Evolutionary conservation across 768 basidiomycete genomes (phyloP).

Genomic region (Lactarius evosmus): DNA sequence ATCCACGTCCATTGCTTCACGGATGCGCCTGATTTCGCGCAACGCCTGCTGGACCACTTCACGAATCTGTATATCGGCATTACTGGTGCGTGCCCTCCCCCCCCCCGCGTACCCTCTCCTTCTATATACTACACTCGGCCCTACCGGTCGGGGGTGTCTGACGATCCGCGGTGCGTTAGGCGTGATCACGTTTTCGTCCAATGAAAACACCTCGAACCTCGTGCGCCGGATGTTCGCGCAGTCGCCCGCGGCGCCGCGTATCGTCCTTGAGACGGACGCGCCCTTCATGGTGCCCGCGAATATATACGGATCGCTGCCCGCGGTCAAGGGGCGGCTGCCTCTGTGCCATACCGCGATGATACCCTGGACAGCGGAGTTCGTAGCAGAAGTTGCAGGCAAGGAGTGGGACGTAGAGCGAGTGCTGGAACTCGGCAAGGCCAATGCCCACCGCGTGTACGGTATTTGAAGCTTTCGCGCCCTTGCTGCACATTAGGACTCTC

Average conservation of each 20-base stretch:
- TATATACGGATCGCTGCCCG: slow-evolving; percentile 55
- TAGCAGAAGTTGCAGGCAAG: slow-evolving; percentile 47
- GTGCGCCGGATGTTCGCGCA: slow-evolving; percentile 44
- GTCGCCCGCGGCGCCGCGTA: slow-evolving; percentile 31
- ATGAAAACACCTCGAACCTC: slow-evolving; percentile 64
- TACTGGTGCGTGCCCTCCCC: slow-evolving; percentile 47
- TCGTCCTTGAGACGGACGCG: slow-evolving; percentile 80
- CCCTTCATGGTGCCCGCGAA: slow-evolving; percentile 85
- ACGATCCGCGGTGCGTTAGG: slow-evolving; percentile 38
- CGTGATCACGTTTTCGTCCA: slow-evolving; percentile 77
- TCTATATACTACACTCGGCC: not conserved
- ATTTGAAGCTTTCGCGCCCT: slow-evolving; percentile 23
- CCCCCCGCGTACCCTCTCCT: too few species aligned
- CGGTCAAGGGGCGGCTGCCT: slow-evolving; percentile 57
- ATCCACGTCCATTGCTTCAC: slow-evolving; percentile 91
- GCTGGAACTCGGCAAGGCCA: slow-evolving; percentile 59
- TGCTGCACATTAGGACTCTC: not conserved
- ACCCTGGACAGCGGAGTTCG: slow-evolving; percentile 80
- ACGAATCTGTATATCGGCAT: slow-evolving; percentile 82
- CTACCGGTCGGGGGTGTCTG: not conserved
- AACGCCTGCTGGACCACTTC: slow-evolving; percentile 68
- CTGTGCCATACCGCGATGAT: slow-evolving; percentile 79
- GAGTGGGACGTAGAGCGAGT: slow-evolving; percentile 54
- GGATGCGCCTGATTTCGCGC: slow-evolving; percentile 72
- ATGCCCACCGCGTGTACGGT: slow-evolving; percentile 62